Conservation (phyloP, 768 basidiomycete genomes). For the Tulasnella sp. region DNA sequence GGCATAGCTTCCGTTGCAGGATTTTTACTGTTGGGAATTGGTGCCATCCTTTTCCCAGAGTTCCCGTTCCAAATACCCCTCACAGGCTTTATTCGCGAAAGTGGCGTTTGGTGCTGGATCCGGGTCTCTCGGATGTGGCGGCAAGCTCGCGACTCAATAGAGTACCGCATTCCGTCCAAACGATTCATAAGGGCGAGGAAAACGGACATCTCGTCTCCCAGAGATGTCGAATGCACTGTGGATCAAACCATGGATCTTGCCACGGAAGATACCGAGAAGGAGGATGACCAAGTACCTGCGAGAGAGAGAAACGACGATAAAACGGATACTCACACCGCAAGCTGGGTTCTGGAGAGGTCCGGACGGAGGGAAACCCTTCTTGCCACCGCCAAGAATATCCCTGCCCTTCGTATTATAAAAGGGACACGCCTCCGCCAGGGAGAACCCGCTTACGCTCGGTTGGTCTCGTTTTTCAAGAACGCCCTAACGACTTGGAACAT, state of each 20-base stretch:
- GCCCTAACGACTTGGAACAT: not conserved
- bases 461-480: not conserved
- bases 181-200: not conserved
- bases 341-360: conserved; percentile 6
- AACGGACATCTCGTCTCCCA: no score
- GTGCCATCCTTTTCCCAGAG: not conserved
- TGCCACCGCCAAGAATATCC: conserved; percentile 2
- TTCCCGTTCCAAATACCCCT: conserved; percentile 10
- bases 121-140: no score
- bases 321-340: conserved; percentile 1
- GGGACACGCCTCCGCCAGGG: not conserved
- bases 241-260: not conserved
- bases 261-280: not conserved
- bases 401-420: not conserved
- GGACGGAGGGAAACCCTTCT: not conserved
- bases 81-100: not conserved
- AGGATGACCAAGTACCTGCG: not conserved
- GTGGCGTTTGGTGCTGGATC: not conserved
- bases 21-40: not conserved
- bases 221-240: no score
- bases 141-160: no score
- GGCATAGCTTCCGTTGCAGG: not conserved
- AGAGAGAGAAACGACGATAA: not conserved
- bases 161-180: not conserved
- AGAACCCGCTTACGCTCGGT: not conserved